Base-by-base conservation (phyloP, 2,329 filamentous ascomycete genomes). In the Madurella mycetomatis region DNA sequence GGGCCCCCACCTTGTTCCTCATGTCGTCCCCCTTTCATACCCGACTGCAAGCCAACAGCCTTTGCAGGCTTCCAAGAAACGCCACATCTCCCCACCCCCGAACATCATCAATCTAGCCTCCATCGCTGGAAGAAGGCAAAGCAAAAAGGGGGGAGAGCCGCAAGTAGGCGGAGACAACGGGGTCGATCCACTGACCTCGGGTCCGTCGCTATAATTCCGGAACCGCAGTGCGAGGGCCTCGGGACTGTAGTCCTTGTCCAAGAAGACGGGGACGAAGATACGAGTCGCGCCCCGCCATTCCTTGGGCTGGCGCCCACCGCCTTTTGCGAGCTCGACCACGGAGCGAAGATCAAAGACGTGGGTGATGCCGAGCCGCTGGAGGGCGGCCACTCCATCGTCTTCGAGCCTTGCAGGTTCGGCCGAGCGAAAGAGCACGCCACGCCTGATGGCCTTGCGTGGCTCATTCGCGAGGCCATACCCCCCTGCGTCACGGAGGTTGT, bases 321-420 rank as follows among this genome's bases (percentile, higher is more conserved):
- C 60, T 60, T 70, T 59, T 65, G 72, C 69, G 49, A 88, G 79
- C 71, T 89, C 85, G 16, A 68, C 63, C n/a, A 70, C 69, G 25
- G 82, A 86, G 51, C 88, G 79, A 9, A 91, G 73, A 71, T 91
- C 87, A 66, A 84, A 91, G 49, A 88, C 78, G 58, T 78, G 75
- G 19, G 73, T 77, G 60, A 92, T 80, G n/a, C 80, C 78, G 50
- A 89, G 72, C 5, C 67, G 61, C 31, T 73, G 74, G 55, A 88
- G 73, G 42, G 72, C 74, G 8, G 69, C 64, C 7, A 81, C 69
- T 15, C 84, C 84, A 19, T 75, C 70, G 25, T 75, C 67, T 1
- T 81, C 82, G 40, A 86, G 72, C 53, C 72, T 72, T 16, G 79
- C 81, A 15, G 86, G 82, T 60, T 90, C 86, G 2, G 85, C 87